A percentile compares a stretch with the other conserved stretches of the same genome.
phyloP scores from a whole-genome alignment of 2,329 filamentous ascomycete genomes.

The Scedosporium dehoogii region DNA sequence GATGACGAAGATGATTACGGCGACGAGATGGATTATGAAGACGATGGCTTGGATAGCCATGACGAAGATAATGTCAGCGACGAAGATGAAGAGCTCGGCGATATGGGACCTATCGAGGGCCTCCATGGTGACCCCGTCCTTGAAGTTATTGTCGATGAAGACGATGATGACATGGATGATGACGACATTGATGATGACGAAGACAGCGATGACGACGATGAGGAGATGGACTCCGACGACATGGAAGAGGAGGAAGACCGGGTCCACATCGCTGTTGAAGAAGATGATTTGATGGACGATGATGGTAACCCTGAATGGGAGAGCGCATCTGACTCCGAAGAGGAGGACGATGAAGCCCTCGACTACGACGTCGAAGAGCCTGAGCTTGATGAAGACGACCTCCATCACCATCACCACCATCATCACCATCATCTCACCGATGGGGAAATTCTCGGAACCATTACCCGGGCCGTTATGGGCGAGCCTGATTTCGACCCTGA shows the following conservation, averaged over 20 bases:
- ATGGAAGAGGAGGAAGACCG: conserved; percentile 41
- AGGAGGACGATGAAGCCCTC: conserved; percentile 41
- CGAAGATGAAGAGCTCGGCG: conserved; percentile 73
- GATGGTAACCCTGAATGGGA: conserved; percentile 54
- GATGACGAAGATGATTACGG: conserved; percentile 84
- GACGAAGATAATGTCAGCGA: conserved; percentile 85
- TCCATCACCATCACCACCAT: conserved; percentile 18
- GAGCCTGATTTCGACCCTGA: conserved; percentile 43
- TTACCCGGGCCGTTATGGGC: conserved; percentile 46
- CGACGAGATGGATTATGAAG: conserved; percentile 84
- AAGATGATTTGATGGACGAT: conserved; percentile 47
- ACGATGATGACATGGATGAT: conserved; percentile 55
- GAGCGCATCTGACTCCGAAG: conserved; percentile 44
- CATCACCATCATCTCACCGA: conserved; percentile 16
- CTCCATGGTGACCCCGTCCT: conserved; percentile 54
- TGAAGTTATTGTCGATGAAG: conserved; percentile 70
- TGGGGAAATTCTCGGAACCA: conserved; percentile 36
- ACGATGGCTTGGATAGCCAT: conserved; percentile 68
- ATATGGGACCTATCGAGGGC: conserved; percentile 79
- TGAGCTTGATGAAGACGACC: conserved; percentile 37
- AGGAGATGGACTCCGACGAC: conserved; percentile 47
- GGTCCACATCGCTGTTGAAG: conserved; percentile 53
- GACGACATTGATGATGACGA: conserved; percentile 43
- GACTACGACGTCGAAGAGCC: conserved; percentile 8
- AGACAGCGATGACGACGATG: conserved; percentile 38